Evolutionary conservation across 2,329 filamentous ascomycete genomes (phyloP), one percentile per base, ranked within the genome.

Genomic region (Diaporthe destruens): DNA sequence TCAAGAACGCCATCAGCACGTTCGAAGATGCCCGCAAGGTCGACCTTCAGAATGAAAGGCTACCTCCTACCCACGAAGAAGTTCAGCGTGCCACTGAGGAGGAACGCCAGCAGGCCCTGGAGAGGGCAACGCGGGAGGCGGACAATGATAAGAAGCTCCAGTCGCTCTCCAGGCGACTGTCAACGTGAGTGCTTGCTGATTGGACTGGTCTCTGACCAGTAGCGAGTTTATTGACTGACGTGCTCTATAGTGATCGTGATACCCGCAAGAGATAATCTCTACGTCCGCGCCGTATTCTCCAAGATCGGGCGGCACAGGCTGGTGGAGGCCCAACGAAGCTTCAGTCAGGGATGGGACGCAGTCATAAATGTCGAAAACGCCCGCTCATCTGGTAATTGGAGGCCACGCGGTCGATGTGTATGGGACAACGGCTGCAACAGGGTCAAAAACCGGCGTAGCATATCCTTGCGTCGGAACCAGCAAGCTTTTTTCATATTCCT

Each of bases 1-100:
- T 80, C 86, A 99, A 98, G 87, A 95, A 98, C 79, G 96, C 96
- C 44, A 99, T 99, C 78, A 96, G 91, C 83, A 97, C 91, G 77
- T 99, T 99, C 77, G 96, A 99, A 82, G 96, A 99, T 82, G 96
- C 96, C 20, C 89, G 95, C 75, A 98, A 98, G 87, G 95, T 99
- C 63, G 96, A 99, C 85, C 80, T 98, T 75, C 95, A 98, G 85
- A 99, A 99, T 82, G 96, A 99, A 85, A 90, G 94, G 75, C 87
- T 99, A 76, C 96, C 96, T 65, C 96, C 96, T 0, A 96, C 90
- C 75, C 93, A 96, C 75, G 96, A 98, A 63, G 96, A 99, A 83
- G 95, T 98, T 25, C 89, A 91, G 75, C 92, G 92, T 83, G 94
- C 93, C 81, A 94, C 92, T 75, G 93, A 95, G 79, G 92, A 94